Percentiles rank a stretch among this genome's conserved stretches.
Conservation (phyloP, 805 yeast genomes). For the Kuraishia cidri region DNA sequence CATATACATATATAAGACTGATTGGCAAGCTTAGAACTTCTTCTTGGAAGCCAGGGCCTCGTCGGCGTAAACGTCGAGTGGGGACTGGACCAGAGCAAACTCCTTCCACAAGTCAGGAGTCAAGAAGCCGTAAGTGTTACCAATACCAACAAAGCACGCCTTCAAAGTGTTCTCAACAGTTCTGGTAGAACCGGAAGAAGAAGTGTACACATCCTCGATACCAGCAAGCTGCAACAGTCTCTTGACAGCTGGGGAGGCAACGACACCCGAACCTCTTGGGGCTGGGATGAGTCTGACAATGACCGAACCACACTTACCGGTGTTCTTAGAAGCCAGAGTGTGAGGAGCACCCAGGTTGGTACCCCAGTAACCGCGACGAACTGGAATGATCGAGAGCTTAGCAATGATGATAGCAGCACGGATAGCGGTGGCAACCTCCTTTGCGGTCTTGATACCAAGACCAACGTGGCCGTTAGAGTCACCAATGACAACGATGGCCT, state of each 20-base stretch:
- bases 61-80: constrained; percentile 90
- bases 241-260: constrained; percentile 99
- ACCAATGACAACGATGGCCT: constrained; percentile 99
- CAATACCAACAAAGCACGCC: constrained; percentile 98
- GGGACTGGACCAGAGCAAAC: constrained; percentile 78
- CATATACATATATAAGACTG: too few species aligned
- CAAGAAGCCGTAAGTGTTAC: constrained; percentile 99
- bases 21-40: constrained; percentile 57
- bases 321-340: constrained; percentile 94
- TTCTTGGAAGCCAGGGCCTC: constrained; percentile 70
- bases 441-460: constrained; percentile 99
- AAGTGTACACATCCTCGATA: constrained; percentile 98
- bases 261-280: constrained; percentile 99
- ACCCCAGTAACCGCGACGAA: constrained; percentile 99
- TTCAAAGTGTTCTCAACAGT: constrained; percentile 99
- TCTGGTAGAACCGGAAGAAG: constrained; percentile 98
- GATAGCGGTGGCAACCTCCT: constrained; percentile 99
- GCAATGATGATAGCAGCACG: constrained; percentile 99
- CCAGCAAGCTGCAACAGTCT: constrained; percentile 98
- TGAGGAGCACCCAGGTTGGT: constrained; percentile 99
- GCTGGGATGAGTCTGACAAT: constrained; percentile 98
- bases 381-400: constrained; percentile 96
- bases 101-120: constrained; percentile 98
- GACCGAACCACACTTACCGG: constrained; percentile 99
- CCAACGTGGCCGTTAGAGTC: constrained; percentile 99